These are phyloP conservation scores for Aspergillus intermedius DNA, from an alignment of 2,329 filamentous ascomycete species.

Conservation along the genomic window DNA sequence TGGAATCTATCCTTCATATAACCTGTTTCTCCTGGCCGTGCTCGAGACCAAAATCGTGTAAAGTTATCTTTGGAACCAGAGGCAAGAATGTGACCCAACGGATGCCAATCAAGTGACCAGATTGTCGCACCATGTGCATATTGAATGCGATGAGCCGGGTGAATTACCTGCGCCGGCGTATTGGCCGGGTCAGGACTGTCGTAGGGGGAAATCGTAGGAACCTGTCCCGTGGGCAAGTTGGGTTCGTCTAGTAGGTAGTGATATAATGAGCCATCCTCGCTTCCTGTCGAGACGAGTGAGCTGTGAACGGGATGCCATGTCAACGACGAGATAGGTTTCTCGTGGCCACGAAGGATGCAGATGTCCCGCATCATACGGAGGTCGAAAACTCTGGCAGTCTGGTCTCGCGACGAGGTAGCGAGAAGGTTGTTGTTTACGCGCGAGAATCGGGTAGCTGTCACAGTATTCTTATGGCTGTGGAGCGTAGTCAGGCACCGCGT, in stretches of 20 bases:
- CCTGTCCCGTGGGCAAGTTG: constrained; percentile 69
- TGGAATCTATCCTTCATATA: constrained; percentile 89
- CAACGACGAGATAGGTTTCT: constrained; percentile 90
- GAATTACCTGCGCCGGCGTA: constrained; percentile 81
- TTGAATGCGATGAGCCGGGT: constrained; percentile 78
- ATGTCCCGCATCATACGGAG: constrained; percentile 98
- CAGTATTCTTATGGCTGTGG: constrained; percentile 94
- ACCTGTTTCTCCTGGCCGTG: constrained; percentile 78
- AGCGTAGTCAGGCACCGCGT: constrained; percentile 86
- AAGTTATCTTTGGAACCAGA: constrained; percentile 95
- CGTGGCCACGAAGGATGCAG: constrained; percentile 83
- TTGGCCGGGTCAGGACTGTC: constrained; percentile 73
- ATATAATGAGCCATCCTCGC: constrained; percentile 79
- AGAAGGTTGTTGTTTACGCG: constrained; percentile 75
- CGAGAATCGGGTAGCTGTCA: constrained; percentile 88
- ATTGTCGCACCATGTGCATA: constrained; percentile 92
- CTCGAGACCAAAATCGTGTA: constrained; percentile 92
- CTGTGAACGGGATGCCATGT: constrained; percentile 92
- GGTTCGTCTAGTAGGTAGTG: constrained; percentile 96
- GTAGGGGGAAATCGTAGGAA: constrained; percentile 71
- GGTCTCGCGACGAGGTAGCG: constrained; percentile 87
- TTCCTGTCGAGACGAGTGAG: constrained; percentile 82
- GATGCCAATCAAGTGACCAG: constrained; percentile 98
- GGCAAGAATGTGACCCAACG: constrained; percentile 86
- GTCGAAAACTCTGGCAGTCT: constrained; percentile 89